Evolutionary conservation across 805 yeast genomes (phyloP).

Genomic region (Candida railenensis): DNA sequence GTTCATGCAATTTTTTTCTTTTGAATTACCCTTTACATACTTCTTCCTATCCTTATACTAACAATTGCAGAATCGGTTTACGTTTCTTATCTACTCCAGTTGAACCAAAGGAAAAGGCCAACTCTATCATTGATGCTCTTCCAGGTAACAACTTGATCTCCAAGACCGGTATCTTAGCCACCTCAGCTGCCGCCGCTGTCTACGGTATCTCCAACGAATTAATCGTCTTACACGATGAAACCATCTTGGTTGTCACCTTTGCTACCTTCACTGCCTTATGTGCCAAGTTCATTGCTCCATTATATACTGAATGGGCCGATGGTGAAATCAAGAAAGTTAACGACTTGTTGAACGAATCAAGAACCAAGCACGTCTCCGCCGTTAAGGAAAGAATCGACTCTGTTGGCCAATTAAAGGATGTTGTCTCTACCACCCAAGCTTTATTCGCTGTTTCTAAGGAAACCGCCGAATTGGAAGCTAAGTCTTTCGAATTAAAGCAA

Average conservation of each 20-base stretch:
- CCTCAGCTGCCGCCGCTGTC: slow-evolving; percentile 89
- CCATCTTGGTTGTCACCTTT: slow-evolving; percentile 80
- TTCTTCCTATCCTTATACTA: slow-evolving; percentile 31
- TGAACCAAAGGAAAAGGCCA: slow-evolving; percentile 91
- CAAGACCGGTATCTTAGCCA: slow-evolving; percentile 94
- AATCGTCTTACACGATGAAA: slow-evolving; percentile 91
- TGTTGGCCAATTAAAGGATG: slow-evolving; percentile 87
- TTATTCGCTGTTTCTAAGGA: slow-evolving; percentile 94
- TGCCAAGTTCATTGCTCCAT: slow-evolving; percentile 89
- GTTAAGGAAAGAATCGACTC: slow-evolving; percentile 89
- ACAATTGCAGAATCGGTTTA: slow-evolving; percentile 49
- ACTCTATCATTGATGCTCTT: slow-evolving; percentile 82
- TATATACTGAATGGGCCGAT: slow-evolving; percentile 92
- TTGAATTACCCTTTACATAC: neutral
- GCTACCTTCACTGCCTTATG: slow-evolving; percentile 69
- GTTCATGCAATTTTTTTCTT: no score
- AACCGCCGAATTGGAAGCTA: slow-evolving; percentile 93
- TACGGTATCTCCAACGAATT: slow-evolving; percentile 94
- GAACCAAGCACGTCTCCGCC: slow-evolving; percentile 87
- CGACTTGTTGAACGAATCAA: slow-evolving; percentile 80
- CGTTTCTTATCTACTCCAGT: slow-evolving; percentile 67
- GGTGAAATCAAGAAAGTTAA: slow-evolving; percentile 79
- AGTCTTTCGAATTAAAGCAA: slow-evolving; percentile 92
- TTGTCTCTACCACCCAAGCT: slow-evolving; percentile 86
- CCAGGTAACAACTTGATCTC: slow-evolving; percentile 89